Conservation (phyloP, 768 basidiomycete genomes). For the Termitomyces titanicus region DNA sequence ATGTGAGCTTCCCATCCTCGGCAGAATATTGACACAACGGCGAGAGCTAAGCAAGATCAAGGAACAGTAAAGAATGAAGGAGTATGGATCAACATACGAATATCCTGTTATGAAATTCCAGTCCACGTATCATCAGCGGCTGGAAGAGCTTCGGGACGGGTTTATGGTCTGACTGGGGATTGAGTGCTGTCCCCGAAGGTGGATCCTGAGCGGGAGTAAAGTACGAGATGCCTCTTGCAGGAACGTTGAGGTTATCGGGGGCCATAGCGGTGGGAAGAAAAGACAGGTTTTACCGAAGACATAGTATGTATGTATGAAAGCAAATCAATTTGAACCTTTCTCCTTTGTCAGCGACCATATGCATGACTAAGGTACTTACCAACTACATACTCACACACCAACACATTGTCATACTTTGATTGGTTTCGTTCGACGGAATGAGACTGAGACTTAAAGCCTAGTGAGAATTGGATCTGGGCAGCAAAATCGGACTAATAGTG, state of each 20-base stretch:
- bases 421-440: too few relatives aligned
- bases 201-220: slow-evolving; percentile 44
- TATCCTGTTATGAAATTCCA: slow-evolving; percentile 52
- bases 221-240: slow-evolving; percentile 23
- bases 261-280: slow-evolving; percentile 8
- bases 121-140: slow-evolving; percentile 50
- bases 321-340: too few relatives aligned
- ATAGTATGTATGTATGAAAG: too few relatives aligned
- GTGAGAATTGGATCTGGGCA: too few relatives aligned
- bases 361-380: too few relatives aligned
- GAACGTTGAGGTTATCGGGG: slow-evolving; percentile 13
- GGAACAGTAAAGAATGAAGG: neutral
- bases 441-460: too few relatives aligned
- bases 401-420: too few relatives aligned
- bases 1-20: slow-evolving; percentile 44
- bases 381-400: too few relatives aligned
- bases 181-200: slow-evolving; percentile 39
- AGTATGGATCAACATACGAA: slow-evolving; percentile 32
- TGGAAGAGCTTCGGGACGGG: slow-evolving; percentile 41
- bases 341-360: too few relatives aligned
- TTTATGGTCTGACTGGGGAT: slow-evolving; percentile 34
- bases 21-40: slow-evolving; percentile 63
- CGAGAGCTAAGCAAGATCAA: slow-evolving; percentile 32
- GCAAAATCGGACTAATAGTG: too few relatives aligned
- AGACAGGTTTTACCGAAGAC: neutral